Conservation (phyloP, 306 rosid species). For the Purshia tridentata region DNA sequence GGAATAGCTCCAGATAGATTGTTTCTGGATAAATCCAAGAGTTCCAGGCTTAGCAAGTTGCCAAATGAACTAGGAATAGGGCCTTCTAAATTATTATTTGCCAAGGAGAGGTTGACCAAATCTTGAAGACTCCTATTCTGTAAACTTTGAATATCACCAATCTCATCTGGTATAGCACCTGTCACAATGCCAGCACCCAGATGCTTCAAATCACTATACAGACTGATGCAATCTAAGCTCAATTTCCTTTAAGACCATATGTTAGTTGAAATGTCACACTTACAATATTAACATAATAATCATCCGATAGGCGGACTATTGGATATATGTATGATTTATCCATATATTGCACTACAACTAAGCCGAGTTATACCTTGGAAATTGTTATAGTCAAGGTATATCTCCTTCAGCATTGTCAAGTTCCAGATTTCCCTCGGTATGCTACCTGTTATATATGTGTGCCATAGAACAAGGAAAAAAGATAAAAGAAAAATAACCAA, state of each 20-base stretch:
- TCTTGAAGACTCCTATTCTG: neutral
- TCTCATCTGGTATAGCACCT: neutral
- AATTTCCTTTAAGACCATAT: too few species aligned
- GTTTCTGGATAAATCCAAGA: constrained; percentile 18
- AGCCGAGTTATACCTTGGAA: neutral
- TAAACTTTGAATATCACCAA: neutral
- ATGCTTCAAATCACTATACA: too few species aligned
- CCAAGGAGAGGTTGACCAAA: neutral
- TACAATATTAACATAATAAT: too few species aligned
- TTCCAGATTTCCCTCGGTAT: constrained; percentile 23
- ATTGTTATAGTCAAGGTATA: neutral
- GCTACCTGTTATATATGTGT: constrained; percentile 16
- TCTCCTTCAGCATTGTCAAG: constrained; percentile 1
- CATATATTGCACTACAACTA: too few species aligned
- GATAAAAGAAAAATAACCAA: neutral
- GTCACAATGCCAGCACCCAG: neutral
- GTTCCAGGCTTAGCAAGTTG: neutral
- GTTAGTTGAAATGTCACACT: too few species aligned
- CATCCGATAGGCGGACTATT: too few species aligned
- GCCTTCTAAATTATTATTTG: constrained; percentile 6
- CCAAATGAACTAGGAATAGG: constrained; percentile 31
- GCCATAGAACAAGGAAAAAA: too few species aligned
- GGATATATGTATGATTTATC: too few species aligned
- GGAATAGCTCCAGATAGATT: neutral
- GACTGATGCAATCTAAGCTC: too few species aligned